Percentiles rank a stretch among this genome's conserved stretches.
Conservation (phyloP, 805 yeast genomes). For the Kuraishia cidri region DNA sequence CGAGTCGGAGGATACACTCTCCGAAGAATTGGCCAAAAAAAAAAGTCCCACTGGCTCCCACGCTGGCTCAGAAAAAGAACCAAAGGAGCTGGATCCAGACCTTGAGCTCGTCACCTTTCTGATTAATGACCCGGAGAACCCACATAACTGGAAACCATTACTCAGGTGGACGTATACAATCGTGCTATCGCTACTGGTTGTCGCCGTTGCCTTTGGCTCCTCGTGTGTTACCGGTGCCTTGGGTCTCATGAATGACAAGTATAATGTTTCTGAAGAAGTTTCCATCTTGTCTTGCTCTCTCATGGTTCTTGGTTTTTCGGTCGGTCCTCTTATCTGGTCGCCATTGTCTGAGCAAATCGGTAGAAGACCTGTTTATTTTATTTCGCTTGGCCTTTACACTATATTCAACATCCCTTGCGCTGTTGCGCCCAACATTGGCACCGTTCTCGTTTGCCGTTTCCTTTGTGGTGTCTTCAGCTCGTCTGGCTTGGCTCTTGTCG, state of each 20-base stretch:
- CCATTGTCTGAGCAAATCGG: conserved; percentile 84
- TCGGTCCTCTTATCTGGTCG: conserved; percentile 87
- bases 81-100: conserved; percentile 44
- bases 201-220: conserved; percentile 90
- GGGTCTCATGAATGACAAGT: conserved; percentile 54
- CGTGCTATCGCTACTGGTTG: conserved; percentile 60
- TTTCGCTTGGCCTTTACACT: conserved; percentile 66
- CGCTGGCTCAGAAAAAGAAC: conserved; percentile 15
- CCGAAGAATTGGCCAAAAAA: conserved; percentile 14
- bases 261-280: conserved; percentile 67
- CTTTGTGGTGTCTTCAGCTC: conserved; percentile 81
- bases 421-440: conserved; percentile 71
- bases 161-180: conserved; percentile 62
- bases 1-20: conserved; percentile 17
- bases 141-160: conserved; percentile 68
- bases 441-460: conserved; percentile 74
- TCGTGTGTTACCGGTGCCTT: conserved; percentile 86
- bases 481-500: conserved; percentile 78
- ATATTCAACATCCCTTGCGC: conserved; percentile 87
- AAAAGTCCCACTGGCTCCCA: background rate
- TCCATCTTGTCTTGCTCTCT: conserved; percentile 73
- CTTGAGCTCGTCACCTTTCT: conserved; percentile 80
- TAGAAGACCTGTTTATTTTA: conserved; percentile 72
- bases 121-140: conserved; percentile 79
- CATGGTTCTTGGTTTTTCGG: conserved; percentile 82